Evolutionary conservation across 2,329 filamentous ascomycete species (phyloP), one percentile per base, ranked within the genome.

Genomic region (Colletotrichum sp.): DNA sequence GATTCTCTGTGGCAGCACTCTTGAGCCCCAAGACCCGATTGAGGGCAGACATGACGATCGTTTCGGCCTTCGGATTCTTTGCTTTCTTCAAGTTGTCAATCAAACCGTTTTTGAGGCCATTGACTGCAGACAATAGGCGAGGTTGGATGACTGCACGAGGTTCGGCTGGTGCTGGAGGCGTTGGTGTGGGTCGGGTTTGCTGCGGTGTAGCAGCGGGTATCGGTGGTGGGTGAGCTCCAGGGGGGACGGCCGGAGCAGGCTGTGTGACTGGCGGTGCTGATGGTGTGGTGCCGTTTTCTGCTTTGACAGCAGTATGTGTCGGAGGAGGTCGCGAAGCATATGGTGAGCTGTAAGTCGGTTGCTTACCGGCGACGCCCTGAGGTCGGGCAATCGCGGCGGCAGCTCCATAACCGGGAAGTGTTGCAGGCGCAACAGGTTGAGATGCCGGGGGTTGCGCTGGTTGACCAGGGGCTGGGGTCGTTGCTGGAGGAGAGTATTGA

Each of bases 31-130:
- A 81, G 60, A 86, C 88, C 30, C 88, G 88, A 77, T 90, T 90
- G 76, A 90, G 83, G 15, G 89, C 89, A 8, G 88, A 89, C 85
- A 90, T 89, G 75, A 89, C 87, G 28, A 90, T 86, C 28, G 85
- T 87, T 72, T 89, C 86, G 18, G 87, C 84, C 72, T 86, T 84
- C 30, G 85, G 85, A 15, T 84, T 84, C 16, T 84, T 83, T 2
- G 86, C 85, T 76, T 85, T 87, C 66, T 84, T 84, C 57, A 90
- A 83, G 72, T 88, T 88, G 68, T 86, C 84, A 13, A 87, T 84
- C 18, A 90, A 83, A 12, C 88, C 87, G 13, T 86, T 85, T 78
- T 88, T 89, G 80, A 90, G 86, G 21, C 84, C 84, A 39, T 85
- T 83, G 21, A 90, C 84, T 16, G 86, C 85, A 8, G 81, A 78